phyloP scores from a whole-genome alignment of 441 rosid genomes.

The Corymbia calophylla region DNA sequence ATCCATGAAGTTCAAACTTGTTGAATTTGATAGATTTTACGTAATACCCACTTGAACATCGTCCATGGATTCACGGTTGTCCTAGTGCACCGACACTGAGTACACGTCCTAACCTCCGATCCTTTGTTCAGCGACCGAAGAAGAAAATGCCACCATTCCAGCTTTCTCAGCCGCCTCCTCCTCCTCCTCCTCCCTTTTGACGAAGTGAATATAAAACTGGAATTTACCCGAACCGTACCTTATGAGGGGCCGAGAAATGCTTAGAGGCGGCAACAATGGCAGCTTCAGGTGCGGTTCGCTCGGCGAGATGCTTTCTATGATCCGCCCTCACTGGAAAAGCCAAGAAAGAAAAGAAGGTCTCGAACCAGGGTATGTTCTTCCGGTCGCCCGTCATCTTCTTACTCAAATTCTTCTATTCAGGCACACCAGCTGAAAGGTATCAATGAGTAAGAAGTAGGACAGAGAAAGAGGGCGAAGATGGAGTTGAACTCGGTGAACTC shows the following conservation, averaged over 20 bases:
- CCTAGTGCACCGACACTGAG: neutral
- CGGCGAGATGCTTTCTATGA: neutral
- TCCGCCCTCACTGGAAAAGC: neutral
- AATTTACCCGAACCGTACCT: neutral
- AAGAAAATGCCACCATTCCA: neutral
- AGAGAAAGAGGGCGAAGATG: neutral
- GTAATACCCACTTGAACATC: neutral
- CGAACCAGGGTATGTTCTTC: neutral
- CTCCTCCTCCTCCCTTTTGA: neutral
- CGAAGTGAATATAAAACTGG: neutral
- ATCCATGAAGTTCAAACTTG: neutral
- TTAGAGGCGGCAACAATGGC: neutral
- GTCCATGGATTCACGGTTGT: neutral
- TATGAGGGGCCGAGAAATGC: neutral
- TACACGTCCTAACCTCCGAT: neutral
- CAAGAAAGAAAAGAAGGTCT: constrained; percentile 1
- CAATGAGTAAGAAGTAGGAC: neutral
- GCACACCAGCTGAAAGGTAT: neutral
- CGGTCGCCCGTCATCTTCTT: neutral
- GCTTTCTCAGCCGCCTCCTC: neutral
- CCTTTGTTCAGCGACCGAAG: neutral
- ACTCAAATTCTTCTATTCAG: neutral
- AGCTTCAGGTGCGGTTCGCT: neutral
- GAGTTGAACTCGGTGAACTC: neutral
- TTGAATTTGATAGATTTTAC: no score